Percentiles rank a stretch among this genome's conserved stretches.
Conservation (phyloP, 306 rosid genomes). For the Inga oerstediana region DNA sequence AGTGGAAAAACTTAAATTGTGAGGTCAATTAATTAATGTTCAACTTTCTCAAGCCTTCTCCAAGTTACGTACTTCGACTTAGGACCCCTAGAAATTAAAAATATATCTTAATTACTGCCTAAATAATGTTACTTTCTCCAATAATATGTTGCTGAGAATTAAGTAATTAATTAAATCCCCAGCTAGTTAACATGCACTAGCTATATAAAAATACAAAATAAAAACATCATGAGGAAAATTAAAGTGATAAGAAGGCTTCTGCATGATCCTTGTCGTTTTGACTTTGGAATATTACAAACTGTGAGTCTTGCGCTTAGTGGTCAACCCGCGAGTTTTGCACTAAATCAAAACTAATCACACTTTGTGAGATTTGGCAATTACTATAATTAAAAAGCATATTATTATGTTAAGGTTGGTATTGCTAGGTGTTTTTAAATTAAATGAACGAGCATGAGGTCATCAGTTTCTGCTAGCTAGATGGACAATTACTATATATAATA, state of each 20-base stretch:
- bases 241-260: not conserved
- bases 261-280: not conserved
- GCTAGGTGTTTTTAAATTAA: not conserved
- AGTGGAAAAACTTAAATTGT: no score
- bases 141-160: not conserved
- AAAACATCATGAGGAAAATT: not conserved
- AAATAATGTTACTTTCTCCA: not conserved
- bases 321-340: not conserved
- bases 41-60: no score
- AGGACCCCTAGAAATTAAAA: no score
- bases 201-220: not conserved
- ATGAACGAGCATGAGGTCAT: not conserved
- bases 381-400: no score
- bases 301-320: not conserved
- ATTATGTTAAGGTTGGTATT: not conserved
- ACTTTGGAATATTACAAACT: not conserved
- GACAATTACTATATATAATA: no score
- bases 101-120: no score
- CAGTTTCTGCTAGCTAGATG: not conserved
- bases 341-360: not conserved
- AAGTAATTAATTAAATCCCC: not conserved
- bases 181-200: not conserved
- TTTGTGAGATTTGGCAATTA: no score
- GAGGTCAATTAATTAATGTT: no score
- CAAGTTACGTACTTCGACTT: no score